Percentiles rank a stretch among this genome's conserved stretches.
Conservation (phyloP, 371 early-diverging fungal species). For the Rozella allomycis region DNA sequence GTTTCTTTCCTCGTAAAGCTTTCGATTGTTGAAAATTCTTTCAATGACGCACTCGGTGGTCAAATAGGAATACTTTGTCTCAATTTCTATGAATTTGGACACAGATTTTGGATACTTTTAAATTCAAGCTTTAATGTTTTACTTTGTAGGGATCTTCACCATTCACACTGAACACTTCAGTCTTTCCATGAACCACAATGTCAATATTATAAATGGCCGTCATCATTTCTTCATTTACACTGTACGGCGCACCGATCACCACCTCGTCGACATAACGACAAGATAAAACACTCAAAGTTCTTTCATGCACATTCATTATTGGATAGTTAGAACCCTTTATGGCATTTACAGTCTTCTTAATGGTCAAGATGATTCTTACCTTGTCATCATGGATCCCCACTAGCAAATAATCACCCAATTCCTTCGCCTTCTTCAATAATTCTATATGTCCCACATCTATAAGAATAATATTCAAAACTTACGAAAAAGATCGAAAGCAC, state of each 20-base stretch:
- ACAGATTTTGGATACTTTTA: conserved; percentile 38
- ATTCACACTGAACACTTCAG: conserved; percentile 36
- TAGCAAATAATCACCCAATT: conserved; percentile 62
- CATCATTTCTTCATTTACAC: conserved; percentile 57
- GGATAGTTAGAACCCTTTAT: conserved; percentile 68
- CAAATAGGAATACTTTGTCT: conserved; percentile 42
- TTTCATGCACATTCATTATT: conserved; percentile 81
- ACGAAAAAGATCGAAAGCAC: conserved; percentile 85
- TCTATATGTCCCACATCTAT: conserved; percentile 69
- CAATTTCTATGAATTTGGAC: conserved; percentile 48
- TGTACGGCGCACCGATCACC: conserved; percentile 69
- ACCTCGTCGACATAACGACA: conserved; percentile 82
- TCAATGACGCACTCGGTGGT: conserved; percentile 64
- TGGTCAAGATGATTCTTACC: conserved; percentile 9
- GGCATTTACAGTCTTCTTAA: conserved; percentile 45
- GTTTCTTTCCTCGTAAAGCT: conserved; percentile 23
- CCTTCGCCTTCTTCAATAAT: conserved; percentile 66
- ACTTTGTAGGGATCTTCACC: conserved; percentile 60
- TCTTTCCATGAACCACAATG: conserved; percentile 53
- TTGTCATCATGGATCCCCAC: conserved; percentile 85
- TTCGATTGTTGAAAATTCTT: conserved; percentile 62
- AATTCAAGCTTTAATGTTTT: conserved; percentile 1
- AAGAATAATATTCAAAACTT: background rate
- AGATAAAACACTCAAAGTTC: conserved; percentile 61
- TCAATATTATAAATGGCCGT: conserved; percentile 56